A percentile compares a stretch with the other conserved stretches of the same genome.
phyloP scores from a whole-genome alignment of 2,329 filamentous ascomycete genomes.

The Pestalotiopsis sp. region DNA sequence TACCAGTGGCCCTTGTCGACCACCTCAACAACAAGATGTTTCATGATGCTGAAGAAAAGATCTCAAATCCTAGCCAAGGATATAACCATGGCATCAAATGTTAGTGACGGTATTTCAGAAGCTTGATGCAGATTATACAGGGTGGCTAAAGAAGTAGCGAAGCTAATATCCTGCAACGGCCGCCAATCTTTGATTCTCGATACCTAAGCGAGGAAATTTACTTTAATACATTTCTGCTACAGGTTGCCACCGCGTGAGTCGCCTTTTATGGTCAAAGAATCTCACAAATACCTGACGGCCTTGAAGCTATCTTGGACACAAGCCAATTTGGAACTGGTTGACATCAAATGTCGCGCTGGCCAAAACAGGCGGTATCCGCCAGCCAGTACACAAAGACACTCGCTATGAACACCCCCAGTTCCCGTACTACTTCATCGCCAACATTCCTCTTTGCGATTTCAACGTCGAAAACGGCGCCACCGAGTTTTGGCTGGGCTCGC shows the following conservation, averaged over 20 bases:
- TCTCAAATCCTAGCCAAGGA: slow-evolving; percentile 18
- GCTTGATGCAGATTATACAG: not conserved
- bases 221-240: slow-evolving; percentile 43
- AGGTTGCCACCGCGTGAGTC: slow-evolving; percentile 39
- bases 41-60: slow-evolving; percentile 20
- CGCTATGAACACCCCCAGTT: slow-evolving; percentile 35
- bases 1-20: slow-evolving; percentile 21
- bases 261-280: not conserved
- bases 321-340: slow-evolving; percentile 41
- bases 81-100: slow-evolving; percentile 27
- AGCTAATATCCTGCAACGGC: slow-evolving; percentile 42
- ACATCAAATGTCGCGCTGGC: slow-evolving; percentile 42
- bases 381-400: slow-evolving; percentile 41
- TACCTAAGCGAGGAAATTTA: slow-evolving; percentile 40
- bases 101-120: slow-evolving; percentile 6
- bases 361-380: slow-evolving; percentile 36
- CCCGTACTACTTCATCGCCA: slow-evolving; percentile 42
- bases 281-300: not conserved
- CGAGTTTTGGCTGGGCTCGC: slow-evolving; percentile 44
- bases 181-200: slow-evolving; percentile 34
- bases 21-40: slow-evolving; percentile 22
- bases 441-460: slow-evolving; percentile 39
- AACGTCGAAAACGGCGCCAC: slow-evolving; percentile 36
- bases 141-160: not conserved
- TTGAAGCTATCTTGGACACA: slow-evolving; percentile 41